A percentile compares a stretch with the other conserved stretches of the same genome.
Conservation (phyloP, 306 rosid genomes). For the Medicago ruthenica region DNA sequence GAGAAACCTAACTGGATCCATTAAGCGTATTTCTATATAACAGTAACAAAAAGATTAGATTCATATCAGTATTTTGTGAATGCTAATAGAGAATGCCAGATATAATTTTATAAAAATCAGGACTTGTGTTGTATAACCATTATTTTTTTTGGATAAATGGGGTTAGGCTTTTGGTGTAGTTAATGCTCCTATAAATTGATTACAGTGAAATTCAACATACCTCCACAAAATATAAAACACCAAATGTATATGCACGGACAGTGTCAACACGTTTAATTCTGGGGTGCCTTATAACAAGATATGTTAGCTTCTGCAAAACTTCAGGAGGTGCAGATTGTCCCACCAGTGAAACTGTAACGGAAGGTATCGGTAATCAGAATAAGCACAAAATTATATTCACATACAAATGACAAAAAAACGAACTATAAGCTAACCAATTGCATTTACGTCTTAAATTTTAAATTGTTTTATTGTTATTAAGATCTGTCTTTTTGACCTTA, state of each 20-base stretch:
- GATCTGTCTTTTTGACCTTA: background rate
- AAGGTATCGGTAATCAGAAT: conserved; percentile 20
- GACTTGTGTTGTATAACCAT: background rate
- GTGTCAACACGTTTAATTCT: conserved; percentile 82
- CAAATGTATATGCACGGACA: conserved; percentile 96
- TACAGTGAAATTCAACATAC: conserved; percentile 48
- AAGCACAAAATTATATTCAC: conserved; percentile 5
- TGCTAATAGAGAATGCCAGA: background rate
- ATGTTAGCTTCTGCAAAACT: conserved; percentile 83
- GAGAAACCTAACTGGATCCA: background rate
- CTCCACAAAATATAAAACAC: conserved; percentile 97
- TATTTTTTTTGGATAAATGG: background rate
- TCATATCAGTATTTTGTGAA: background rate
- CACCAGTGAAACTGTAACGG: conserved; percentile 70
- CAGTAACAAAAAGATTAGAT: background rate
- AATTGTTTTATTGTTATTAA: background rate
- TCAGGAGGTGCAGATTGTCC: conserved; percentile 98
- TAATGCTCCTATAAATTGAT: conserved; percentile 7
- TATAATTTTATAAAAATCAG: background rate
- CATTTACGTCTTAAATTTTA: background rate
- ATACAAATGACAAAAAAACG: conserved; percentile 5
- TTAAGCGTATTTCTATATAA: too few species aligned
- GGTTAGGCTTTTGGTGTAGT: background rate
- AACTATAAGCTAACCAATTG: conserved; percentile 23
- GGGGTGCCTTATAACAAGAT: conserved; percentile 77